Conservation (phyloP, 1,284 basidiomycete genomes). For the Baeospora myosura region DNA sequence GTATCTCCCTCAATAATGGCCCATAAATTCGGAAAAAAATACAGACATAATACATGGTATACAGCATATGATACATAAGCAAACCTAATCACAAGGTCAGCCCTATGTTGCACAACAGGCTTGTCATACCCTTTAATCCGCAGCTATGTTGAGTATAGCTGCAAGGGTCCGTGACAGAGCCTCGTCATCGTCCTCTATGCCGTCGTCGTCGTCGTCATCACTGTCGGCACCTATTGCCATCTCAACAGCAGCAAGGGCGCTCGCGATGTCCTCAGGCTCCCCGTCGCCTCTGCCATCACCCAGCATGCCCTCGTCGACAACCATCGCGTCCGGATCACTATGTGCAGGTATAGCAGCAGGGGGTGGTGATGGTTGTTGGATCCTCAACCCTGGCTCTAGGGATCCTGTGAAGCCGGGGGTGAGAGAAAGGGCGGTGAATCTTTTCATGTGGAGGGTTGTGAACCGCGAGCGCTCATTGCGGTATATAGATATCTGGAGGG, state of each 20-base stretch:
- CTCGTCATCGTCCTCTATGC: too few species aligned
- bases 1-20: too few species aligned
- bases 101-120: too few species aligned
- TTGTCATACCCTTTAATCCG: too few species aligned
- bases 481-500: conserved; percentile 6
- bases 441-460: conserved; percentile 1
- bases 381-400: neutral
- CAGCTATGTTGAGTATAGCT: too few species aligned
- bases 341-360: neutral
- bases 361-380: neutral
- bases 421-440: neutral
- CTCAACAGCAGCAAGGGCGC: neutral
- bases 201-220: too few species aligned
- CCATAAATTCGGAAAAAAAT: too few species aligned
- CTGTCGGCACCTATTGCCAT: too few species aligned
- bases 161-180: too few species aligned
- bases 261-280: neutral
- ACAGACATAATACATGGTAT: too few species aligned
- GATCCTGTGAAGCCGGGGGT: neutral
- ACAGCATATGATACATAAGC: too few species aligned
- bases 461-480: neutral
- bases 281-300: neutral
- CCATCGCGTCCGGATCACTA: neutral
- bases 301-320: neutral
- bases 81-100: too few species aligned